Conservation (phyloP, 805 yeast species). For the Grigorovia yakushimaensis region DNA sequence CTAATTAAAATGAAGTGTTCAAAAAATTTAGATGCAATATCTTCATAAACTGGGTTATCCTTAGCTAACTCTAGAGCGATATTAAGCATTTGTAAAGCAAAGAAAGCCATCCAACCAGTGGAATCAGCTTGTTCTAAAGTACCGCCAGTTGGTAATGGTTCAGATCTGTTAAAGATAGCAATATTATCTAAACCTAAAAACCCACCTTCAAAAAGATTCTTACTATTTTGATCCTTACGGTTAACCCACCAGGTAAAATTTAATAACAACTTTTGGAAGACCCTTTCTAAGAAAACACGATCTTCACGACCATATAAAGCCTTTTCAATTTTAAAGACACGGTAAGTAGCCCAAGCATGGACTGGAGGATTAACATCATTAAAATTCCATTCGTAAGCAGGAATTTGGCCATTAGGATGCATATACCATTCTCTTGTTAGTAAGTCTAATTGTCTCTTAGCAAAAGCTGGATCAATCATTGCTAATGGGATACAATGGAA, state of each 20-base stretch:
- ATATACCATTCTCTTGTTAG: slow-evolving; percentile 91
- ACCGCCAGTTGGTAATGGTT: slow-evolving; percentile 89
- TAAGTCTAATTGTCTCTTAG: slow-evolving; percentile 77
- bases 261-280: slow-evolving; percentile 78
- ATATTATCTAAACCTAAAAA: slow-evolving; percentile 87
- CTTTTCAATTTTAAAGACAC: slow-evolving; percentile 80
- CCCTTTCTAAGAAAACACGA: slow-evolving; percentile 76
- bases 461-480: slow-evolving; percentile 87
- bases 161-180: slow-evolving; percentile 86
- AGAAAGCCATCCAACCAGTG: slow-evolving; percentile 97
- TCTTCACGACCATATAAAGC: slow-evolving; percentile 78
- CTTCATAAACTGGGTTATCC: slow-evolving; percentile 77
- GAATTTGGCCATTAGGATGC: slow-evolving; percentile 97
- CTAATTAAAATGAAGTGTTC: slow-evolving; percentile 88
- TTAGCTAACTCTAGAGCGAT: slow-evolving; percentile 86
- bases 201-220: slow-evolving; percentile 89
- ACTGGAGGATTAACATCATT: slow-evolving; percentile 96
- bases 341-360: slow-evolving; percentile 89
- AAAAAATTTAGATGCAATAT: slow-evolving; percentile 86
- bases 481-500: slow-evolving; percentile 91
- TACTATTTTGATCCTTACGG: slow-evolving; percentile 76
- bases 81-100: slow-evolving; percentile 80
- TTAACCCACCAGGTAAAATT: slow-evolving; percentile 98
- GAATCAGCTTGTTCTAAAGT: slow-evolving; percentile 87
- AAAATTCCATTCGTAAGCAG: slow-evolving; percentile 95